A percentile compares a stretch with the other conserved stretches of the same genome.
These are phyloP conservation scores for Bolboschoenoplectus hybrid DNA, from an alignment of 202 grass and related monocot genomes.

Conservation along the genomic window DNA sequence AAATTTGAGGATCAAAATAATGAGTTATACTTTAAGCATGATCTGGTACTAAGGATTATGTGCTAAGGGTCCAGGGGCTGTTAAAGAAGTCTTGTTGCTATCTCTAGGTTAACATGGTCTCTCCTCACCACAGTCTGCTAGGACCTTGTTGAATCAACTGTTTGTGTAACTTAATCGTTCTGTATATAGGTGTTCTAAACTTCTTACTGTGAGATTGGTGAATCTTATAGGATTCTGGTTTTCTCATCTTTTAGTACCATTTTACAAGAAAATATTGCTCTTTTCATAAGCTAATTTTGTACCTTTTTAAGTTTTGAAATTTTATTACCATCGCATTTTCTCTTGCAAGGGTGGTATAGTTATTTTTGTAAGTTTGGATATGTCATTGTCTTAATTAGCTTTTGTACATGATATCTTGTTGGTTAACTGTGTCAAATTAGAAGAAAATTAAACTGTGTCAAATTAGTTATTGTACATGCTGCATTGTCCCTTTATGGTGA, in stretches of 20 bases:
- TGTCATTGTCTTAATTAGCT: neutral
- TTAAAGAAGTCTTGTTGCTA: neutral
- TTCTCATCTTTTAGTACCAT: neutral
- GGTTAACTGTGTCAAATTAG: neutral
- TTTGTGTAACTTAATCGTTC: too few species aligned
- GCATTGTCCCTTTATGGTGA: neutral
- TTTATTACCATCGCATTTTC: neutral
- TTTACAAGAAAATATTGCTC: conserved; percentile 1
- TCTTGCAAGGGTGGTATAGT: neutral
- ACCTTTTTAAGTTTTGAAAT: neutral
- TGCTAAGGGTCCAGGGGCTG: neutral
- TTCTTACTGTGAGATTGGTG: too few species aligned
- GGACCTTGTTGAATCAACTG: too few species aligned
- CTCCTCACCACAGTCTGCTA: neutral
- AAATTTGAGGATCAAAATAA: neutral
- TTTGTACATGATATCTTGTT: neutral
- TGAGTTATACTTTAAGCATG: neutral
- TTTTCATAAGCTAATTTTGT: neutral
- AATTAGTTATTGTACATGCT: neutral
- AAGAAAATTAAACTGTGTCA: conserved; percentile 12
- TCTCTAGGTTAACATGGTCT: neutral
- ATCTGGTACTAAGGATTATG: neutral
- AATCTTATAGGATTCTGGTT: neutral
- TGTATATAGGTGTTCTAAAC: too few species aligned
- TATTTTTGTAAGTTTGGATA: conserved; percentile 27